These are phyloP conservation scores for Pseudogymnoascus sp. DNA, from an alignment of 2,329 filamentous ascomycete species.

Conservation along the genomic window DNA sequence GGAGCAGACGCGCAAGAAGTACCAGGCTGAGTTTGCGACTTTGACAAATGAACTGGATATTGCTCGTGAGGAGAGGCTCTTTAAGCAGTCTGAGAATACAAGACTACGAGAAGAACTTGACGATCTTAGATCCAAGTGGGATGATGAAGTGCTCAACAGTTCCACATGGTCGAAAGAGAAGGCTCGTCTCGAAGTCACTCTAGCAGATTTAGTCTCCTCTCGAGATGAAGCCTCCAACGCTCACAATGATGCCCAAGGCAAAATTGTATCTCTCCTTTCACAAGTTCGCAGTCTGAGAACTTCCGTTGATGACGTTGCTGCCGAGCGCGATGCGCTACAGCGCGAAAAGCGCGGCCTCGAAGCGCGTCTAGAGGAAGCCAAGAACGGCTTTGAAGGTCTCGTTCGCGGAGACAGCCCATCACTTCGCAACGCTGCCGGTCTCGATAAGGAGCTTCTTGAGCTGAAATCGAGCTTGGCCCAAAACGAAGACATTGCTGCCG, in stretches of 20 bases:
- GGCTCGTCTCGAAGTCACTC: slow-evolving; percentile 76
- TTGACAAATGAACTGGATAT: slow-evolving; percentile 88
- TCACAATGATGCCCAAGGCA: slow-evolving; percentile 89
- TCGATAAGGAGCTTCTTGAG: slow-evolving; percentile 82
- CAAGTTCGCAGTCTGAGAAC: slow-evolving; percentile 80
- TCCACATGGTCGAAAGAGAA: slow-evolving; percentile 99
- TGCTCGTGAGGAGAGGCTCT: slow-evolving; percentile 81
- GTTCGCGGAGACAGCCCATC: slow-evolving; percentile 77
- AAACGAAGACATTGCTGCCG: slow-evolving; percentile 84
- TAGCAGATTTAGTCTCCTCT: slow-evolving; percentile 83
- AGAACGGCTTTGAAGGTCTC: slow-evolving; percentile 79
- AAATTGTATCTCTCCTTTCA: slow-evolving; percentile 81
- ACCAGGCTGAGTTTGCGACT: slow-evolving; percentile 83
- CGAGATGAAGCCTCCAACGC: slow-evolving; percentile 87
- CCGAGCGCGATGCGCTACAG: slow-evolving; percentile 74
- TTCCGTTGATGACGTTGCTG: slow-evolving; percentile 74
- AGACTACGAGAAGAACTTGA: slow-evolving; percentile 93
- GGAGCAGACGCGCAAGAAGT: slow-evolving; percentile 97
- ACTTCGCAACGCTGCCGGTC: slow-evolving; percentile 78
- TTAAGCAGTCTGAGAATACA: slow-evolving; percentile 76
- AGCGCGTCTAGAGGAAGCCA: slow-evolving; percentile 75
- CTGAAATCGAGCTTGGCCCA: slow-evolving; percentile 83
- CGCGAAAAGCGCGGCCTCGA: slow-evolving; percentile 90
- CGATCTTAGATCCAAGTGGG: slow-evolving; percentile 91
- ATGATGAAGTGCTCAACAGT: slow-evolving; percentile 94